Evolutionary conservation across 108 stramenopile species (phyloP), one percentile per base, ranked within the genome.

Genomic region (Pseudonitzschia delicatissima): DNA sequence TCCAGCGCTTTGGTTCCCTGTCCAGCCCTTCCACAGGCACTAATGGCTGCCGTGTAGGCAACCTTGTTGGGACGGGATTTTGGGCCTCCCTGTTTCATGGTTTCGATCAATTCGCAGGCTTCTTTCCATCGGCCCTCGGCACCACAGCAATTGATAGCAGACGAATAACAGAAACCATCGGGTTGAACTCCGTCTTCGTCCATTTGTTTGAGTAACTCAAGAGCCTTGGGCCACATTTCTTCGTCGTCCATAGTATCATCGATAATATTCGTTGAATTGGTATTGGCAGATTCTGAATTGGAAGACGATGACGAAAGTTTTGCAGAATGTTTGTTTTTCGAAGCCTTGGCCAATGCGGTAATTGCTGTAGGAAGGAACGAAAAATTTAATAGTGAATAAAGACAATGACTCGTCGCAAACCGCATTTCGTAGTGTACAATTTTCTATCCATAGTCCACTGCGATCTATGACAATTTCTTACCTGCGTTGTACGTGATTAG

Each of bases 81-180:
- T 11, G 77, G 79, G 21, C 76, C 76, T 4, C 83, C 81, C 31
- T 73, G 69, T 52, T 86, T 81, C 91, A 93, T 93, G 5, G 45
- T 51, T 47, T 76, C 58, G 47, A 93, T 88, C 18, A 89, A 72
- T 36, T 79, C 53, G 20, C 88, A 62, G 2, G 91, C 88, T 62
- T 89, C 88, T 75, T 88, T 49, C 87, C 87, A 92, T 35, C 84
- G 68, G 40, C 91, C 91, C 32, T 85, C 82, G 11, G 89, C 81
- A 23, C 84, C 85, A 60, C 88, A 93, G 31, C 83, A 84, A 48
- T 78, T 84, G 8, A 93, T 84, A 15, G 86, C 91, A n/a, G 84
- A 82, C 26, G 84, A 83, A 65, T 78, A 93, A 12, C 79, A 85
- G 48, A 87, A 93, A 2, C 81, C 81, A 69, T 93, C 92, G 3